These are phyloP conservation scores for Tetradesmus obliquus DNA, from an alignment of 139 green algal genomes.

Conservation along the genomic window DNA sequence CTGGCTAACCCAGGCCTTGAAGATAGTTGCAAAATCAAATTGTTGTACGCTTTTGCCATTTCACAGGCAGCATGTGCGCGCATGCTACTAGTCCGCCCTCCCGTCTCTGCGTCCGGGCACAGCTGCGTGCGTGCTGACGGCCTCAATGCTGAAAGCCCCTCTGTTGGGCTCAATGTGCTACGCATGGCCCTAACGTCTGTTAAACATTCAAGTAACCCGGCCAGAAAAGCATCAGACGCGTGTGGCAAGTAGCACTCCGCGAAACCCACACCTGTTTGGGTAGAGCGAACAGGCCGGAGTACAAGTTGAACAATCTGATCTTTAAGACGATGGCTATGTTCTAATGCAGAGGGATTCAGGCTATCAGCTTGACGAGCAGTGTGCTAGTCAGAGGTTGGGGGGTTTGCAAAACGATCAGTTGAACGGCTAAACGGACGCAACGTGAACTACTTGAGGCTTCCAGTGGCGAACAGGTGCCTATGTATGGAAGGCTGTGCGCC, in stretches of 20 bases:
- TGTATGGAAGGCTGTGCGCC: not conserved
- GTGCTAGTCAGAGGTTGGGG: too few species aligned
- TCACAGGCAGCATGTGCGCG: not conserved
- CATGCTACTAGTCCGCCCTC: not conserved
- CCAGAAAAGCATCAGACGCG: not conserved
- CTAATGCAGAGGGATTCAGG: not conserved
- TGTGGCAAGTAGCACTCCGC: not conserved
- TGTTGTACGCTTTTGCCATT: too few species aligned
- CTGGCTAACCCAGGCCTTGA: too few species aligned
- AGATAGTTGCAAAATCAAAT: too few species aligned
- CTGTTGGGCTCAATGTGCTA: not conserved
- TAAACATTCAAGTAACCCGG: not conserved
- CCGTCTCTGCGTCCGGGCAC: not conserved
- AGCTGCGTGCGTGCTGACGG: not conserved
- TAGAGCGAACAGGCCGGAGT: not conserved
- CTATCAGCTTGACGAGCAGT: too few species aligned
- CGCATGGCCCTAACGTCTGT: not conserved
- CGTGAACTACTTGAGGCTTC: too few species aligned
- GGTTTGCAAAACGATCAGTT: too few species aligned
- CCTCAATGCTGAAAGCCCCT: not conserved
- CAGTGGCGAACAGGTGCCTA: too few species aligned
- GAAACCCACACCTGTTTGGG: not conserved
- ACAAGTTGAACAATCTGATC: not conserved
- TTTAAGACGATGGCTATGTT: not conserved
- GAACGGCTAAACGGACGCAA: too few species aligned